A percentile compares a stretch with the other conserved stretches of the same genome.
phyloP scores from a whole-genome alignment of 1,284 basidiomycete species.

The Leccinum glutinopallens region DNA sequence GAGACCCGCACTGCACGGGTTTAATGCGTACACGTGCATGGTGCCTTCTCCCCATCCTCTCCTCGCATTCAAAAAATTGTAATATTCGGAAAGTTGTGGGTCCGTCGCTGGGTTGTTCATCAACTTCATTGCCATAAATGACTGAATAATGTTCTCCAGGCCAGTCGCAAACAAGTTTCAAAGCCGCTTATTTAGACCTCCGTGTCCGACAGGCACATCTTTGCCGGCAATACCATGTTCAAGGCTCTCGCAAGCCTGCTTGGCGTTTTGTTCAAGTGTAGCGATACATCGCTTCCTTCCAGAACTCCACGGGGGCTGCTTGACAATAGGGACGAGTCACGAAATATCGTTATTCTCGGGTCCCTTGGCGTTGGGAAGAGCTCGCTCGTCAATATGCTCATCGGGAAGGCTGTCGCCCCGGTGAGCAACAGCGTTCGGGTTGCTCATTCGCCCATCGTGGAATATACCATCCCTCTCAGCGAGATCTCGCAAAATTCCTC shows the following conservation, averaged over 20 bases:
- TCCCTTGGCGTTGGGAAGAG: constrained; percentile 34
- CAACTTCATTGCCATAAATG: not conserved
- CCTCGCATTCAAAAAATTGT: not conserved
- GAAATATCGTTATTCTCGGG: constrained; percentile 29
- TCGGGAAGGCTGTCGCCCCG: constrained; percentile 26
- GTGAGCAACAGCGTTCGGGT: constrained; percentile 27
- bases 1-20: not conserved
- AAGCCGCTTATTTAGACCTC: not conserved
- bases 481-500: constrained; percentile 12
- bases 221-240: constrained; percentile 9
- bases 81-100: not conserved
- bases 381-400: constrained; percentile 33
- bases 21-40: constrained; percentile 10
- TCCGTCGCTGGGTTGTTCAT: constrained; percentile 1
- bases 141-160: not conserved
- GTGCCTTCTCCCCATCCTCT: not conserved
- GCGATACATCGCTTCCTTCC: not conserved
- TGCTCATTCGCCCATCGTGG: constrained; percentile 23
- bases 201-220: not conserved
- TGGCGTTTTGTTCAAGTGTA: constrained; percentile 3
- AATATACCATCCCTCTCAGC: constrained; percentile 17
- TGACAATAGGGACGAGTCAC: constrained; percentile 13
- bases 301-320: constrained; percentile 12
- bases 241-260: not conserved
- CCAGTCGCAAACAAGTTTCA: not conserved